Conservation (phyloP, 2,329 filamentous ascomycete genomes). For the Fusarium sterilihyphosum region DNA sequence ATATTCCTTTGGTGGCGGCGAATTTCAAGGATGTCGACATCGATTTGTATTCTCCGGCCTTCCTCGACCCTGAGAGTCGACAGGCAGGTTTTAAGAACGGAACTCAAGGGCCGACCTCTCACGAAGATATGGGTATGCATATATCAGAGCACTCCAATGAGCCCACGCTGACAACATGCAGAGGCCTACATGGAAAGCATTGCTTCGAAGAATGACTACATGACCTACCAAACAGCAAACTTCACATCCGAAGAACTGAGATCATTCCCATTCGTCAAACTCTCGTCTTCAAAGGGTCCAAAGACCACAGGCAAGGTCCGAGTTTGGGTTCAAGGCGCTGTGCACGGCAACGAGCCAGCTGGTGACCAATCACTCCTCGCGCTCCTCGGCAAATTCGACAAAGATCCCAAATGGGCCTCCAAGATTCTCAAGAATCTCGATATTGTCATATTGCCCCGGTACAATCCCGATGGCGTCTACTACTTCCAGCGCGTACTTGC, state of each 20-base stretch:
- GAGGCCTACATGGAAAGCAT: slow-evolving; percentile 18
- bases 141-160: rapidly evolving
- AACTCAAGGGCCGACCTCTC: slow-evolving; percentile 30
- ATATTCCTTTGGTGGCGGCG: slow-evolving; percentile 14
- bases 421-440: slow-evolving; percentile 44
- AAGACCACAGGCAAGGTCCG: slow-evolving; percentile 39
- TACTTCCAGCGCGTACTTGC: slow-evolving; percentile 48
- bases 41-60: slow-evolving; percentile 15
- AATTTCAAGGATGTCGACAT: slow-evolving; percentile 32
- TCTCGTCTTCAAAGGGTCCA: slow-evolving; percentile 1
- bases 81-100: slow-evolving; percentile 23
- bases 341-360: slow-evolving; percentile 48
- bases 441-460: slow-evolving; percentile 45
- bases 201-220: slow-evolving; percentile 20
- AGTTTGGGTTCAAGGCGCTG: slow-evolving; percentile 47
- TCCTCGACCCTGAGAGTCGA: not conserved
- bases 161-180: not conserved
- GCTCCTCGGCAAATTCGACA: slow-evolving; percentile 45
- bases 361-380: slow-evolving; percentile 46
- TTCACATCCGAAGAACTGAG: slow-evolving; percentile 32
- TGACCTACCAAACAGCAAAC: slow-evolving; percentile 25
- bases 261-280: slow-evolving; percentile 30
- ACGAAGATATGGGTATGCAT: slow-evolving; percentile 21
- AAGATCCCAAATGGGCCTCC: slow-evolving; percentile 43
- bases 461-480: slow-evolving; percentile 48